Evolutionary conservation across 2,329 filamentous ascomycete genomes (phyloP).

Genomic region (Zymoseptoria ardabiliae): DNA sequence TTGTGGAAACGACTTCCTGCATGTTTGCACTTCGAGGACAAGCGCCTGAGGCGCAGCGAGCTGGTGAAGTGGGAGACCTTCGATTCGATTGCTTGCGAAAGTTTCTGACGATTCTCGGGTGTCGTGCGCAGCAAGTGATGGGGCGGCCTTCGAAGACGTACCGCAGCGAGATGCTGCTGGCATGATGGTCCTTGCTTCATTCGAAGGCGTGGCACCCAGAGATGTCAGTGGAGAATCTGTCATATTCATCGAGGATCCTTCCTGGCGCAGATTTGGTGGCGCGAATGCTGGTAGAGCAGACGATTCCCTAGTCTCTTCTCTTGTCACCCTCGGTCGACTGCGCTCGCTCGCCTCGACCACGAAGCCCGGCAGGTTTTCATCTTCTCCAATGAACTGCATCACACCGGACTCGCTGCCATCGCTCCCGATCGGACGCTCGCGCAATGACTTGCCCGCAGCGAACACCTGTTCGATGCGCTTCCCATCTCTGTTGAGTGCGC

Average conservation of each 20-base stretch:
- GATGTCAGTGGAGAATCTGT: neutral
- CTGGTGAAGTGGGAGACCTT: neutral
- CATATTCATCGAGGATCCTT: neutral
- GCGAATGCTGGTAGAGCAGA: neutral
- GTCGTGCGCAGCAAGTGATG: neutral
- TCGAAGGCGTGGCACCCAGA: neutral
- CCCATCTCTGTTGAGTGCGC: constrained; percentile 5
- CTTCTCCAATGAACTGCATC: constrained; percentile 26
- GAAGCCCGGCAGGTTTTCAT: constrained; percentile 27
- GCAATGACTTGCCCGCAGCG: constrained; percentile 8
- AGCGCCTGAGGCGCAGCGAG: constrained; percentile 7
- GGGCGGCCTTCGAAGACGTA: neutral
- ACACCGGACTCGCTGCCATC: constrained; percentile 16
- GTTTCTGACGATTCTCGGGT: neutral
- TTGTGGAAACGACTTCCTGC: constrained; percentile 1
- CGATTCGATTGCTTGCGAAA: neutral
- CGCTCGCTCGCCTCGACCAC: constrained; percentile 25
- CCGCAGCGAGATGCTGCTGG: neutral
- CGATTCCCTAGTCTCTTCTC: neutral
- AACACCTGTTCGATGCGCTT: constrained; percentile 17
- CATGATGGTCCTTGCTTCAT: neutral
- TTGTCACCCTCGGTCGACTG: neutral
- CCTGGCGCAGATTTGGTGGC: neutral
- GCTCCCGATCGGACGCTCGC: constrained; percentile 16
- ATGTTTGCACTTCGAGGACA: constrained; percentile 7